Base-by-base conservation (phyloP, 345 rosid species). In the Iberis pinnata region DNA sequence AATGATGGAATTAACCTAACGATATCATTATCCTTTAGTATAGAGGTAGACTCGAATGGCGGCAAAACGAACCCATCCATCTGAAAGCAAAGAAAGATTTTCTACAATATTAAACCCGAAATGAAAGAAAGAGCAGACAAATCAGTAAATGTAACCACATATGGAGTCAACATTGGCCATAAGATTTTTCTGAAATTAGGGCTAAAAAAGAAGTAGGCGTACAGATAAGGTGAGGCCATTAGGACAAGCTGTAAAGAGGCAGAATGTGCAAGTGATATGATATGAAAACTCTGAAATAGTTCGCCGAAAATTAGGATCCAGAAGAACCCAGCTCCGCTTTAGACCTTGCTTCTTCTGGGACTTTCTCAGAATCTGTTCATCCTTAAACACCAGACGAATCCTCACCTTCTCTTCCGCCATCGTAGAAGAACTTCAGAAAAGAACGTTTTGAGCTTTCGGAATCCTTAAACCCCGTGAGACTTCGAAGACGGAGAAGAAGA, bases 61-160 rank as follows among this genome's bases (percentile, higher is more conserved):
- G 97, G 99, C 50, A 93, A 69, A 67, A 65, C 84, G 64, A 85
- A 88, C 6, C 88, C 95, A 55, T 88, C 94, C 99, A 92, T 92
- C 99, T 90, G 77, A 43, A 70, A 70, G 2, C n/a, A 31, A 36
- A 64, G 61, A 15, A 24, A 52, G 19, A 47, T n/a, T n/a, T n/a
- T n/a, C n/a, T n/a, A n/a, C n/a, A n/a, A n/a, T n/a, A n/a, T n/a
- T n/a, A n/a, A n/a, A n/a, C n/a, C n/a, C n/a, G n/a, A n/a, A n/a
- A n/a, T n/a, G n/a, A n/a, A n/a, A n/a, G n/a, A n/a, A n/a, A n/a
- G n/a, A n/a, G n/a, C n/a, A n/a, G n/a, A n/a, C n/a, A n/a, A n/a
- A n/a, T 4, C 29, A 42, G 54, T 46, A 33, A 53, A 45, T 38
- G 48, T 45, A 29, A 51, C 60, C 54, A 65, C 16, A 4, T 63